phyloP scores from a whole-genome alignment of 495 filamentous ascomycete species.

The Usnea hakonensis region DNA sequence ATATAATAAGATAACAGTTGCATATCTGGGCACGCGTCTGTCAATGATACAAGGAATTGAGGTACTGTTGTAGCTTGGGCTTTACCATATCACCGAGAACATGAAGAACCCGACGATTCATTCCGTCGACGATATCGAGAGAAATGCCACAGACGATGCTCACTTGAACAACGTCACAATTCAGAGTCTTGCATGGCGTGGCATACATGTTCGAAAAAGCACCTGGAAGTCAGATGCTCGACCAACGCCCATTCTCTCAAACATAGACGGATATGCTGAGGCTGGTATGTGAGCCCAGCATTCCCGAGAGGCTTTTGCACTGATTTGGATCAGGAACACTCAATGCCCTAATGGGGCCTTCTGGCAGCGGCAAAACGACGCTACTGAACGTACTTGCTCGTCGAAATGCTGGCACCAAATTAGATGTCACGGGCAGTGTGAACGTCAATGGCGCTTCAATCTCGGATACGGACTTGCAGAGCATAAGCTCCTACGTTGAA shows the following conservation, averaged over 20 bases:
- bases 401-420: constrained; percentile 40
- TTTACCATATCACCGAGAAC: neutral
- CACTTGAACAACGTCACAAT: constrained; percentile 8
- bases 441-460: constrained; percentile 6
- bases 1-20: too few species aligned
- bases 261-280: neutral
- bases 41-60: neutral
- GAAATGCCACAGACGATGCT: constrained; percentile 13
- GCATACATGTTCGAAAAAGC: neutral
- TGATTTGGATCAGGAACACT: constrained; percentile 47
- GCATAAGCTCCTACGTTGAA: too few species aligned
- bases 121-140: constrained; percentile 34
- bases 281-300: constrained; percentile 28
- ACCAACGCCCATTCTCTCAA: constrained; percentile 5
- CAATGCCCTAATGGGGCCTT: constrained; percentile 67
- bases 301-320: neutral
- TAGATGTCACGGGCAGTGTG: constrained; percentile 14
- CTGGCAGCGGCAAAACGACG: constrained; percentile 70
- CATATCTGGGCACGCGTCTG: too few species aligned
- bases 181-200: constrained; percentile 6
- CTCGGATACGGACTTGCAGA: neutral
- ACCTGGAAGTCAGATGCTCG: neutral
- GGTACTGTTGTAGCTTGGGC: constrained; percentile 62
- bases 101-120: neutral
- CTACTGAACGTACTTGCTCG: constrained; percentile 66